Conservation (phyloP, 352 stramenopile species). For the Phytophthora capsici region DNA sequence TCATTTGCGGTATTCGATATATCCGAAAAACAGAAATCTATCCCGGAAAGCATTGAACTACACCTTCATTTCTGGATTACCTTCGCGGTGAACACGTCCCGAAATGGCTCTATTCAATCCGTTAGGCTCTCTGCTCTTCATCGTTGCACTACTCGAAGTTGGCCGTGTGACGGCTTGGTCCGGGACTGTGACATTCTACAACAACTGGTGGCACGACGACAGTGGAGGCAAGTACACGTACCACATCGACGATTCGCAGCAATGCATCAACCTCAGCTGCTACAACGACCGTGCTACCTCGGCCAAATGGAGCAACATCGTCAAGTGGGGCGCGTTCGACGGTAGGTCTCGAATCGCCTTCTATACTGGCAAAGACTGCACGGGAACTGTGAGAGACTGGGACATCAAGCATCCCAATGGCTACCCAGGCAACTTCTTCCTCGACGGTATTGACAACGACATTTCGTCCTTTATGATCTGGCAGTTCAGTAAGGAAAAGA, state of each 20-base stretch:
- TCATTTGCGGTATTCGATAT: no score
- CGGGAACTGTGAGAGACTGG: slow-evolving; percentile 19
- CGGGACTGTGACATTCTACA: slow-evolving; percentile 31
- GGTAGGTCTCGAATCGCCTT: slow-evolving; percentile 32
- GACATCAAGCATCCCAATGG: slow-evolving; percentile 18
- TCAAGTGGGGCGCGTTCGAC: slow-evolving; percentile 19
- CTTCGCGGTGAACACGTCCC: not conserved
- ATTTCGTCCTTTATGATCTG: slow-evolving; percentile 45
- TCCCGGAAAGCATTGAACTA: not conserved
- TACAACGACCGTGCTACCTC: slow-evolving; percentile 36
- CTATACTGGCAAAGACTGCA: slow-evolving; percentile 35
- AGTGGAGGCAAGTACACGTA: slow-evolving; percentile 27
- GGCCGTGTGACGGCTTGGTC: slow-evolving; percentile 3
- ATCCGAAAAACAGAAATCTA: no score
- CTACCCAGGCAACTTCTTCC: slow-evolving; percentile 28
- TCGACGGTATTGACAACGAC: slow-evolving; percentile 34
- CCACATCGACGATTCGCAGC: slow-evolving; percentile 20
- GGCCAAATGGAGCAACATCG: slow-evolving; percentile 25
- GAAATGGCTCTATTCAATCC: not conserved
- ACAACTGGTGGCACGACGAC: slow-evolving; percentile 11
- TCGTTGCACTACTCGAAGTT: not conserved
- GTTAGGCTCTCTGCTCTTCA: not conserved
- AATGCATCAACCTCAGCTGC: slow-evolving; percentile 41
- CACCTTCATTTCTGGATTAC: not conserved
- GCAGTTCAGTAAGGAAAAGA: slow-evolving; percentile 18